These are phyloP conservation scores for Mycena galericulata DNA, from an alignment of 768 basidiomycete species.

Conservation along the genomic window DNA sequence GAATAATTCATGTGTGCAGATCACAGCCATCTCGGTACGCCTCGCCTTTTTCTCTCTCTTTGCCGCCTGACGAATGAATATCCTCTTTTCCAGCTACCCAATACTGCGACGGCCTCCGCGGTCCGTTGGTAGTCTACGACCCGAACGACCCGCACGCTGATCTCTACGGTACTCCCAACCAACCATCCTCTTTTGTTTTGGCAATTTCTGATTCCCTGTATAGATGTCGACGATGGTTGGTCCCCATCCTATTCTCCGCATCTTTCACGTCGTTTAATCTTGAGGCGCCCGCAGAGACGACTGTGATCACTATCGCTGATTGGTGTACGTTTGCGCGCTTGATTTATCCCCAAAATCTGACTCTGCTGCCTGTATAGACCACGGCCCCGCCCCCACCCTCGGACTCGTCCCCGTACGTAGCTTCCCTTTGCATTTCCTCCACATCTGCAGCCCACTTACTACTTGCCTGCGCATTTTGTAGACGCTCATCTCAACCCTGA, in stretches of 20 bases:
- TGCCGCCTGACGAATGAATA: background rate
- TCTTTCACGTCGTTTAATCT: too few species aligned
- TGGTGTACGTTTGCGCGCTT: too few species aligned
- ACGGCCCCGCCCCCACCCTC: too few species aligned
- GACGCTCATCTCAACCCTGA: conserved; percentile 41
- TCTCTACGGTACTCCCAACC: background rate
- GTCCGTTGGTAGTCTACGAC: conserved; percentile 59
- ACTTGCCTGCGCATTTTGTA: too few species aligned
- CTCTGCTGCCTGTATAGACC: background rate
- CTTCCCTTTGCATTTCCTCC: too few species aligned
- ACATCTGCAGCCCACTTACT: too few species aligned
- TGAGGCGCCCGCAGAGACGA: too few species aligned
- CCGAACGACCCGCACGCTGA: conserved; percentile 37
- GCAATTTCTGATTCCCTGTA: background rate
- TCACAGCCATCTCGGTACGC: conserved; percentile 38
- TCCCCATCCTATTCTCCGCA: background rate
- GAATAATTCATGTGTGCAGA: too few species aligned
- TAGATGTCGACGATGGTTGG: conserved; percentile 26
- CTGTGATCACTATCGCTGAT: conserved; percentile 18
- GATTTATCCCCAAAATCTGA: too few species aligned
- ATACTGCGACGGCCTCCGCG: conserved; percentile 55
- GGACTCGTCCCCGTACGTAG: background rate
- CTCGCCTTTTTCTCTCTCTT: background rate
- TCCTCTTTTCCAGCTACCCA: conserved; percentile 28
- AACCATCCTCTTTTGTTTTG: background rate